These are phyloP conservation scores for Kalanchoe fedtschenkoi DNA, from an alignment of 164 flowering plant species.

Conservation along the genomic window DNA sequence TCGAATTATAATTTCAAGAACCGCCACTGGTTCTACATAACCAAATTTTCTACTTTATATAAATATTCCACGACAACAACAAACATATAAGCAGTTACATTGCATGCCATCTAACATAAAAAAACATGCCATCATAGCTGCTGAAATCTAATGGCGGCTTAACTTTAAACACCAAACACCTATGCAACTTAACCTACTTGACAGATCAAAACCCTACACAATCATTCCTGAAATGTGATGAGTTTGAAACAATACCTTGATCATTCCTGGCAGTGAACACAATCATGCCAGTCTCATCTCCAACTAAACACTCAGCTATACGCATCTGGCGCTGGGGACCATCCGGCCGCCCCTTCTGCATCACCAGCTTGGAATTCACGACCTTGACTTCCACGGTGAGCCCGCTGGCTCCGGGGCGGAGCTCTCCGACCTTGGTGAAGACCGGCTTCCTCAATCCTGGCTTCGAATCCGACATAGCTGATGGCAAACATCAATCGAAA, in stretches of 20 bases:
- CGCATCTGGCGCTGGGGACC: constrained; percentile 4
- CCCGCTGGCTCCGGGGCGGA: background rate
- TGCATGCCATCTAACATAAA: too few relatives aligned
- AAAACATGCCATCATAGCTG: too few relatives aligned
- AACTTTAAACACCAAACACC: too few relatives aligned
- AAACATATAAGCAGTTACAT: too few relatives aligned
- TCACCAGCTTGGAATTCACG: constrained; percentile 2
- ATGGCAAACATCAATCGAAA: background rate
- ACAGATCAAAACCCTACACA: too few relatives aligned
- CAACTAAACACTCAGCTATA: constrained; percentile 1
- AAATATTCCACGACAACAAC: too few relatives aligned
- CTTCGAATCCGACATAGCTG: background rate
- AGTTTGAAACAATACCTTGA: background rate
- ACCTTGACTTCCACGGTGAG: background rate
- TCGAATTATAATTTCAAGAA: too few relatives aligned
- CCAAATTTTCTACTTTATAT: too few relatives aligned
- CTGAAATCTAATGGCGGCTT: too few relatives aligned
- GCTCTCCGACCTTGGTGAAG: background rate
- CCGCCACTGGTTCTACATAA: too few relatives aligned
- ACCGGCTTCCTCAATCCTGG: constrained; percentile 4
- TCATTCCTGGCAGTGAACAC: constrained; percentile 2
- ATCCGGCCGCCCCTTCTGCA: constrained; percentile 2
- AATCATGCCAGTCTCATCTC: constrained; percentile 6
- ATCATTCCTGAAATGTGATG: too few relatives aligned
- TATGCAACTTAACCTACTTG: too few relatives aligned